Conservation (phyloP, 164 flowering plant genomes). For the Vitis rupestris region DNA sequence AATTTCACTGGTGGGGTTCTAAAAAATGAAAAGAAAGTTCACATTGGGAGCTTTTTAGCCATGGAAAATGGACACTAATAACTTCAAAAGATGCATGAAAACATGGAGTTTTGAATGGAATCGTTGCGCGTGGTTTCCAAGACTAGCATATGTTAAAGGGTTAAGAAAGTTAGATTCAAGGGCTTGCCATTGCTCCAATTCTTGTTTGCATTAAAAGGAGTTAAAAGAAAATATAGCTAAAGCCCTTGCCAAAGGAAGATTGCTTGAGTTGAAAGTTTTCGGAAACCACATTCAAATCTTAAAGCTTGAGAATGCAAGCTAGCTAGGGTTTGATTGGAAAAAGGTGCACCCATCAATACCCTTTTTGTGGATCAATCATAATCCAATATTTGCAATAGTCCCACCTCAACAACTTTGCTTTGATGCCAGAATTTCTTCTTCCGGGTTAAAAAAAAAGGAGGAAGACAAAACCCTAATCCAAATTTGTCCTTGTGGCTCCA, state of each 20-base stretch:
- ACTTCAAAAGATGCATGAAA: no score
- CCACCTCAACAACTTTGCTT: background rate
- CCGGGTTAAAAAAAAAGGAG: no score
- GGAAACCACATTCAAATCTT: conserved; percentile 25
- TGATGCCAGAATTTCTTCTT: background rate
- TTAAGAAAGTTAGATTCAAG: conserved; percentile 2
- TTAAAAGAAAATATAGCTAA: conserved; percentile 21
- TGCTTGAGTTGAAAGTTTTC: conserved; percentile 17
- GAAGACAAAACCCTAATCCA: no score
- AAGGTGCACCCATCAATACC: background rate
- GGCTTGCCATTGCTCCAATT: background rate
- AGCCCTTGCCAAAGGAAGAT: conserved; percentile 12
- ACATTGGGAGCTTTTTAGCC: no score
- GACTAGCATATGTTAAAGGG: conserved; percentile 17
- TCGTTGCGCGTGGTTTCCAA: conserved; percentile 15
- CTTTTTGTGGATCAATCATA: background rate
- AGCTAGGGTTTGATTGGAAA: conserved; percentile 2
- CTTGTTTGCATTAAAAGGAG: conserved; percentile 17
- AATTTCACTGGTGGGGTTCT: no score
- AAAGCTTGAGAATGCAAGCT: conserved; percentile 8
- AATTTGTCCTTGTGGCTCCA: no score
- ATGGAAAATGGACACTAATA: no score
- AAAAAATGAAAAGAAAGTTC: no score
- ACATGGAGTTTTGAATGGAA: conserved; percentile 9
- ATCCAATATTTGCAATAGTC: no score